phyloP scores from a whole-genome alignment of 108 stramenopile species.

The Skeletonema tropicum region DNA sequence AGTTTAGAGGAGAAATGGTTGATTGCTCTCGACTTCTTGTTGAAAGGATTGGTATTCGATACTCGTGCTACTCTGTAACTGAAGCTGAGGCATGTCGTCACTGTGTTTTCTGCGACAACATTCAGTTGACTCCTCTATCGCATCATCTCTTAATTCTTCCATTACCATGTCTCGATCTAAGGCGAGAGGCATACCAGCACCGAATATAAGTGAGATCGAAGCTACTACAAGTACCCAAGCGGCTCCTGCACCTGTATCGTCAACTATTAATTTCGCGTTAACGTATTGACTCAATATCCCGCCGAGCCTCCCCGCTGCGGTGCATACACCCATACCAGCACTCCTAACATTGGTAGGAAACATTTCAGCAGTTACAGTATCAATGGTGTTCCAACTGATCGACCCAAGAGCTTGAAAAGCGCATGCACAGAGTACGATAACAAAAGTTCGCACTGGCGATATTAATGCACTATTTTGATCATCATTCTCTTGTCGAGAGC shows the following conservation, averaged over 20 bases:
- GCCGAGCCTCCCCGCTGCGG: constrained; percentile 72
- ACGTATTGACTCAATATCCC: constrained; percentile 81
- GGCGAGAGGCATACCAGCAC: constrained; percentile 60
- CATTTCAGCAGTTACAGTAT: constrained; percentile 69
- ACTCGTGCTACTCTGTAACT: not conserved
- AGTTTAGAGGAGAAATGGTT: constrained; percentile 35
- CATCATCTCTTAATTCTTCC: constrained; percentile 39
- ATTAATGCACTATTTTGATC: constrained; percentile 6
- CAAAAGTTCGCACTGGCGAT: constrained; percentile 9
- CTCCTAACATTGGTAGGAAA: constrained; percentile 78
- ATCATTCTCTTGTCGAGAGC: not conserved
- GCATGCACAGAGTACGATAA: constrained; percentile 67
- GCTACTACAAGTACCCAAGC: constrained; percentile 61
- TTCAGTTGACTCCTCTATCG: constrained; percentile 1
- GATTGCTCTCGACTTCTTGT: constrained; percentile 25
- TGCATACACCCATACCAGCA: constrained; percentile 81
- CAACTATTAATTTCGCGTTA: constrained; percentile 57
- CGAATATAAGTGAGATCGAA: constrained; percentile 58
- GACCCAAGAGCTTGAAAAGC: constrained; percentile 77
- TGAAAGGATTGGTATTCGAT: constrained; percentile 37
- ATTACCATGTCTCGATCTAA: constrained; percentile 35
- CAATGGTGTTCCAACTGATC: constrained; percentile 80
- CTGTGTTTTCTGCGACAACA: too few relatives aligned
- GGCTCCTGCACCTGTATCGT: constrained; percentile 7
- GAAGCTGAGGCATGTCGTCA: constrained; percentile 1